Conservation (phyloP, 1,284 basidiomycete species). For the Cryptococcus sp. region DNA sequence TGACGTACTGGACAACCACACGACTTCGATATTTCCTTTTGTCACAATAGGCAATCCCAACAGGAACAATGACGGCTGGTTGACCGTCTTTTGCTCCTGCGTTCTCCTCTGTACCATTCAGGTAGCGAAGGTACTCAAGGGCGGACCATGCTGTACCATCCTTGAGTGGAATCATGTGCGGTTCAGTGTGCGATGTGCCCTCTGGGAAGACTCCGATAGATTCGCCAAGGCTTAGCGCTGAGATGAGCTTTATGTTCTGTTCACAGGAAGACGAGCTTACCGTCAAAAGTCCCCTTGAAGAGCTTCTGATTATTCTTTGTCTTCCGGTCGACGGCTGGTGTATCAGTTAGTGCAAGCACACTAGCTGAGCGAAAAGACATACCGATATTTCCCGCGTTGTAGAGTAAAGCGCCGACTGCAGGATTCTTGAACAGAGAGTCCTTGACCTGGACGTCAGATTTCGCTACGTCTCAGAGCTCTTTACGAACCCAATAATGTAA, state of each 20-base stretch:
- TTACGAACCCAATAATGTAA: constrained; percentile 81
- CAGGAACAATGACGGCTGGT: constrained; percentile 66
- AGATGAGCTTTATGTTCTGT: not conserved
- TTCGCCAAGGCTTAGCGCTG: constrained; percentile 66
- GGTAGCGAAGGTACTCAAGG: constrained; percentile 83
- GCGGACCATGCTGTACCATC: constrained; percentile 95
- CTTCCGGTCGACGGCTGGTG: constrained; percentile 80
- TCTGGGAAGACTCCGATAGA: constrained; percentile 93
- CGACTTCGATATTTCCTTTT: constrained; percentile 87
- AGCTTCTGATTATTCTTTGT: constrained; percentile 82
- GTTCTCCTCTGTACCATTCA: constrained; percentile 52
- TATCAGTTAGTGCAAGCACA: too few species aligned
- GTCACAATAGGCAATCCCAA: constrained; percentile 87
- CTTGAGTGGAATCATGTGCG: constrained; percentile 87
- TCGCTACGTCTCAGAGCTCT: constrained; percentile 51
- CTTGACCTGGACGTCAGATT: constrained; percentile 39
- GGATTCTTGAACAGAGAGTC: constrained; percentile 71
- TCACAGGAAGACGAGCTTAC: too few species aligned
- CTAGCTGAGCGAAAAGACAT: constrained; percentile 4
- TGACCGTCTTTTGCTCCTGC: constrained; percentile 46
- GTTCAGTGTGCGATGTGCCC: constrained; percentile 71
- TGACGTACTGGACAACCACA: constrained; percentile 52
- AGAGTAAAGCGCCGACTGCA: constrained; percentile 66
- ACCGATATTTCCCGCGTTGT: constrained; percentile 80
- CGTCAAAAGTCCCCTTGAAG: constrained; percentile 84